Percentiles rank a stretch among this genome's conserved stretches.
Conservation (phyloP, 2,329 filamentous ascomycete genomes). For the Trichoderma semiorbis region DNA sequence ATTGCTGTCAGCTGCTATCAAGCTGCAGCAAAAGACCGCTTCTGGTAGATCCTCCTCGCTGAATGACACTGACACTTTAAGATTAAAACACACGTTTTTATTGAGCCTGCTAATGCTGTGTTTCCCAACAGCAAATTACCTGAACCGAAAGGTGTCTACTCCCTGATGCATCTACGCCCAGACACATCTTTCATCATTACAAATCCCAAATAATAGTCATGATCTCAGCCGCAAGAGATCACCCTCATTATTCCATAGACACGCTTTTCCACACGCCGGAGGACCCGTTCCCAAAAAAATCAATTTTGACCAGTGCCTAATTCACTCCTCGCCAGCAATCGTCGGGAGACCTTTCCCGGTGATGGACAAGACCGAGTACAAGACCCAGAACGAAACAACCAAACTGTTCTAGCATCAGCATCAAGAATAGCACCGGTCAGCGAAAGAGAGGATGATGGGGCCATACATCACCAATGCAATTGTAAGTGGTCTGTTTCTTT, state of each 20-base stretch:
- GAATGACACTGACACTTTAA: not conserved
- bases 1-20: not conserved
- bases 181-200: not conserved
- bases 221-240: not conserved
- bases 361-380: not conserved
- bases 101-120: not conserved
- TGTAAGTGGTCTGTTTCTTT: conserved; percentile 22
- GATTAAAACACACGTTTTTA: not conserved
- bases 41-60: not conserved
- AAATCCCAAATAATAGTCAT: not conserved
- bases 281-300: not conserved
- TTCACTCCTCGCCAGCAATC: not conserved
- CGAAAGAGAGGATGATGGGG: conserved; percentile 40
- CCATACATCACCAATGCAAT: conserved; percentile 44
- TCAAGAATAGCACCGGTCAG: not conserved
- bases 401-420: not conserved
- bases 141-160: not conserved
- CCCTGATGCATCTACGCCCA: not conserved
- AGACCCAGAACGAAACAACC: not conserved
- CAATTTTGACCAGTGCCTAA: not conserved
- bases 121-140: not conserved
- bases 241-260: not conserved
- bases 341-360: not conserved
- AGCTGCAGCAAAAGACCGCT: not conserved
- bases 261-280: not conserved